Base-by-base conservation (phyloP, 164 flowering plant species). In the Buxus sempervirens region DNA sequence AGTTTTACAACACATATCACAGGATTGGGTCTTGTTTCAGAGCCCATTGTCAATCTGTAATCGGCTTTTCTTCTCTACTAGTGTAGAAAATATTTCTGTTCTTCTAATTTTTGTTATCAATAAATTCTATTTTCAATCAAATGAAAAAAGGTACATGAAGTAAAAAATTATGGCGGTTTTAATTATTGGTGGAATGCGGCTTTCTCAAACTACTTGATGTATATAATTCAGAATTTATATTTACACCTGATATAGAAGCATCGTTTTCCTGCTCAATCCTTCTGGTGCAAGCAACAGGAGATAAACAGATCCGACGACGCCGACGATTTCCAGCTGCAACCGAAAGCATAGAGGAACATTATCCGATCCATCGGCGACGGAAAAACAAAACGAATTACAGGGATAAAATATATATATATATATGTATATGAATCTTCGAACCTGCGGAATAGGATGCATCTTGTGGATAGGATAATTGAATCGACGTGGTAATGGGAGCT, bases 201-300 rank as follows among this genome's bases (percentile, higher is more conserved):
- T n/a, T n/a, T n/a, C n/a, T n/a, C n/a, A n/a, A n/a, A n/a, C 38
- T 32, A 32, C 38, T 32, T 7, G 38, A 32, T 7, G 7, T 28
- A 19, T 12, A 23, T n/a, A 58, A 67, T n/a, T 22, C 22, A 27
- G 14, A 41, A 65, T 53, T 21, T 25, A 58, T 23, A 28, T 38
- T 19, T 53, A 66, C 67, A 80, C 88, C 87, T 71, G 90, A 76
- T 21, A 72, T 16, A 60, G 80, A 82, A 16, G 75, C 65, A 36
- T 70, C 69, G 32, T 77, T 84, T 21, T 81, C 87, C 62, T 77
- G 81, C 32, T 84, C 80, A n/a, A 81, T 77, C 56, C 75, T 58
- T 56, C 78, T 70, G 12, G 86, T 73, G 72, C 83, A 75, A 20
- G 76, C 67, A 22, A 85, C 26, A n/a, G 77, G 77, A 20, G 70